Evolutionary conservation across 1,139 yeast genomes (phyloP).

Genomic region (Nakaseomyces delphensis): DNA sequence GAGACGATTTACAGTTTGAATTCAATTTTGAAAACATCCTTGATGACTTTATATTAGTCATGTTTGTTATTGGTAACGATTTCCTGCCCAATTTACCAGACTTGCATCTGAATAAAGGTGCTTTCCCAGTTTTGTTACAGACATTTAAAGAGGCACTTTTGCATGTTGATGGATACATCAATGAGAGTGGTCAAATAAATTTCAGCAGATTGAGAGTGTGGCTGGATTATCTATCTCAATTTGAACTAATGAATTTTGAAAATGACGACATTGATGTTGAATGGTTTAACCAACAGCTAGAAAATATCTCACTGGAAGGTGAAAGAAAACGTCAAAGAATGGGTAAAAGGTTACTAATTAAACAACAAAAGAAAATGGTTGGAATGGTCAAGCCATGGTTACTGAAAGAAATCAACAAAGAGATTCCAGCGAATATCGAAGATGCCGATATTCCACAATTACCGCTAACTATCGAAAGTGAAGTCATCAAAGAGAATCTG

Average conservation of each 20-base stretch:
- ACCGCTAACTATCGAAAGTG: constrained; percentile 36
- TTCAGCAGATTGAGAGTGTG: constrained; percentile 62
- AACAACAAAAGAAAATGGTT: constrained; percentile 56
- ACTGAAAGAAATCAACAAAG: constrained; percentile 36
- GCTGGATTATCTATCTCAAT: constrained; percentile 59
- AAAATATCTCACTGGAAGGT: constrained; percentile 67
- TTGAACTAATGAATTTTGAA: constrained; percentile 73
- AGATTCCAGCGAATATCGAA: constrained; percentile 33
- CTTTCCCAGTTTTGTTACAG: constrained; percentile 79
- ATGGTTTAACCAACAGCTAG: constrained; percentile 83
- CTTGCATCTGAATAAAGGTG: constrained; percentile 87
- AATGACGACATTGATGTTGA: constrained; percentile 75
- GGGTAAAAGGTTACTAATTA: constrained; percentile 59
- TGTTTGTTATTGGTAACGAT: constrained; percentile 96
- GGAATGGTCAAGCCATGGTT: constrained; percentile 63
- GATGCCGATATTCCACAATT: constrained; percentile 41
- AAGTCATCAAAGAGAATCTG: constrained; percentile 41
- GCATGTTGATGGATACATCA: constrained; percentile 74
- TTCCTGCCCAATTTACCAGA: constrained; percentile 97
- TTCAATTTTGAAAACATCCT: constrained; percentile 82
- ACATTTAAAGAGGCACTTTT: constrained; percentile 77
- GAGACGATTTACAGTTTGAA: constrained; percentile 53
- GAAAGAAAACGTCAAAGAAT: constrained; percentile 55
- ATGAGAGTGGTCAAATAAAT: constrained; percentile 74
- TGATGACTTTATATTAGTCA: constrained; percentile 86